Base-by-base conservation (phyloP, 768 basidiomycete species). In the Polyporus arcularius region DNA sequence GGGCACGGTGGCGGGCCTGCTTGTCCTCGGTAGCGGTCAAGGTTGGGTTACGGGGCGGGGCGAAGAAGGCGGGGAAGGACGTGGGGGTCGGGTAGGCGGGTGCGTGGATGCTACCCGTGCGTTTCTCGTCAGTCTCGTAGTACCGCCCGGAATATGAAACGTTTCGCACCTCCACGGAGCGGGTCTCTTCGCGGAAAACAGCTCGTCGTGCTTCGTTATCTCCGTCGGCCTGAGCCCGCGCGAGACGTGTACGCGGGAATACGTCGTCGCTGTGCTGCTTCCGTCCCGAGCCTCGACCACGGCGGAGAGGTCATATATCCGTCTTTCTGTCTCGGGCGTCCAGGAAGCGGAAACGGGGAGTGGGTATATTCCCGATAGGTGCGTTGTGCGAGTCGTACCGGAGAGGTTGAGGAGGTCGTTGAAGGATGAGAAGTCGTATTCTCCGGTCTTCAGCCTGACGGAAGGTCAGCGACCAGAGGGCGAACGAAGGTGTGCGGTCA, bases 71-170 rank as follows among this genome's bases (percentile, higher is more conserved):
- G 6, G 87, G 86, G 68, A 85, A 88, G 7, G 87, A 87, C 32
- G 79, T 79, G 7, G 86, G 82, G 16, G 87, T 70, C 8, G 87
- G 85, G 66, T 83, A 89, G n/a, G 80, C 71, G 8, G 77, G 72
- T 4, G 78, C 72, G 69, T 81, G 82, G 30, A 77, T 72, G 58
- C 84, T 88, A 64, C 40, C 21, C n/a, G 15, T 26, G 41, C 11
- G n/a, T 26, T 26, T 26, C 21, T 26, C 21, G 21, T 26, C 21
- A 26, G 21, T 26, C 21, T 26, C 21, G 21, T 26, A 26, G 21
- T 26, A 26, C 21, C 21, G 21, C 21, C 21, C 21, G 21, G 21
- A 26, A 26, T 26, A 26, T 26, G 21, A 26, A 1, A 26, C 21
- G 21, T 26, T 26, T 26, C 21, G 46, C 66, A 85, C 84, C 76